Percentiles rank a stretch among this genome's conserved stretches.
Evolutionary conservation across 2,329 filamentous ascomycete genomes (phyloP).

Genomic region (Colletotrichum sp.): DNA sequence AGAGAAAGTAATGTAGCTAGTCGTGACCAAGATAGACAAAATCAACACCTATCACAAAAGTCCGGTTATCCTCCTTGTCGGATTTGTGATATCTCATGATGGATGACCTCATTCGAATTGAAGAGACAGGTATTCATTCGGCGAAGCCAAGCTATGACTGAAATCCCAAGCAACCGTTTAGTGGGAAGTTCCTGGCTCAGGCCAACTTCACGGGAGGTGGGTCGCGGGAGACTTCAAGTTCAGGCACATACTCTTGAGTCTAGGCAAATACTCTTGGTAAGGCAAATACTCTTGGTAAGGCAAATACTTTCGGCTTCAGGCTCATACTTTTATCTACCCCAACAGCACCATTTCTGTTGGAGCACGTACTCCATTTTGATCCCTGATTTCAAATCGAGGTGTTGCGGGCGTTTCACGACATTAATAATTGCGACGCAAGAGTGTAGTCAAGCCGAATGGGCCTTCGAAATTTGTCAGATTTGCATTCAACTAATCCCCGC

Average conservation of each 20-base stretch:
- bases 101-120: too few species aligned
- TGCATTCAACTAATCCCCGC: not conserved
- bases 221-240: not conserved
- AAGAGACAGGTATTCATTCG: too few species aligned
- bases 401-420: accelerated
- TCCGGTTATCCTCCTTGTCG: too few species aligned
- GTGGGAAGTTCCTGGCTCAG: not conserved
- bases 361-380: not conserved
- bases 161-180: too few species aligned
- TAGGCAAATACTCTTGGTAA: not conserved
- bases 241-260: not conserved
- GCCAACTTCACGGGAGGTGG: accelerated
- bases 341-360: not conserved
- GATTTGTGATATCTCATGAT: too few species aligned
- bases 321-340: not conserved
- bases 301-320: not conserved
- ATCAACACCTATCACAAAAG: too few species aligned
- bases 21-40: too few species aligned
- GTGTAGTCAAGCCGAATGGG: not conserved
- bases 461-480: not conserved
- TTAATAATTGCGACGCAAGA: not conserved
- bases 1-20: conserved; percentile 18
- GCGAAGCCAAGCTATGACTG: too few species aligned
- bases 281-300: not conserved
- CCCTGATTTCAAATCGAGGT: not conserved